These are phyloP conservation scores for Plasmodium vivax DNA, from an alignment of 169 alveolate species.

Conservation along the genomic window DNA sequence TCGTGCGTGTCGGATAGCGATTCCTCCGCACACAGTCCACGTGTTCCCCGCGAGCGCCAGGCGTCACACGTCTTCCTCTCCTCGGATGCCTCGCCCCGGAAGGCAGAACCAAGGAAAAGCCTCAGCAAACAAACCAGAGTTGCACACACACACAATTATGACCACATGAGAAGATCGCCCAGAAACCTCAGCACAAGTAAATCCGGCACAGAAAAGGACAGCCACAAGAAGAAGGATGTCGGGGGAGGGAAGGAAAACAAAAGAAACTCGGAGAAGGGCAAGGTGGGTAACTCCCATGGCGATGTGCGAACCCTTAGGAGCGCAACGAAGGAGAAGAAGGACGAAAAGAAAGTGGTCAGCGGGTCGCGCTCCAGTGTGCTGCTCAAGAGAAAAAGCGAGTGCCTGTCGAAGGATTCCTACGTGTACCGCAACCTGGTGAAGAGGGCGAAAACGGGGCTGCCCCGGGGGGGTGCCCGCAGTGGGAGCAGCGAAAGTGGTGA, in stretches of 20 bases:
- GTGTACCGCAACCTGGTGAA: not conserved
- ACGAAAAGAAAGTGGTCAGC: not conserved
- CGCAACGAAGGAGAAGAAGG: not conserved
- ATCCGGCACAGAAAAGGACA: not conserved
- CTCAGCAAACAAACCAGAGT: not conserved
- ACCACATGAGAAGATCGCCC: not conserved
- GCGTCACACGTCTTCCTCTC: not conserved
- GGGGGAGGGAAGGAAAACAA: not conserved
- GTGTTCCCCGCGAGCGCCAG: not conserved
- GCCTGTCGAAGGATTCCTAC: not conserved
- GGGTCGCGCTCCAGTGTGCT: constrained; percentile 9
- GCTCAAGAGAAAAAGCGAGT: not conserved
- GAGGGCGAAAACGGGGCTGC: not conserved
- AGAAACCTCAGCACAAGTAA: not conserved
- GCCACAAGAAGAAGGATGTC: not conserved
- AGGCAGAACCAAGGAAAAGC: not conserved
- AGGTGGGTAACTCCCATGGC: not conserved
- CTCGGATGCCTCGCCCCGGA: not conserved
- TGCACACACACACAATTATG: not conserved
- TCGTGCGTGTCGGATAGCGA: not conserved
- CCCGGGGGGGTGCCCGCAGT: not conserved
- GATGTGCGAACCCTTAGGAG: not conserved
- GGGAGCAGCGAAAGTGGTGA: too few relatives aligned
- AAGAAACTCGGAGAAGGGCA: not conserved
- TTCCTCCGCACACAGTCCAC: not conserved